Evolutionary conservation across 2,329 filamentous ascomycete genomes (phyloP).

Genomic region (Paecilomyces dactylethromorphus): DNA sequence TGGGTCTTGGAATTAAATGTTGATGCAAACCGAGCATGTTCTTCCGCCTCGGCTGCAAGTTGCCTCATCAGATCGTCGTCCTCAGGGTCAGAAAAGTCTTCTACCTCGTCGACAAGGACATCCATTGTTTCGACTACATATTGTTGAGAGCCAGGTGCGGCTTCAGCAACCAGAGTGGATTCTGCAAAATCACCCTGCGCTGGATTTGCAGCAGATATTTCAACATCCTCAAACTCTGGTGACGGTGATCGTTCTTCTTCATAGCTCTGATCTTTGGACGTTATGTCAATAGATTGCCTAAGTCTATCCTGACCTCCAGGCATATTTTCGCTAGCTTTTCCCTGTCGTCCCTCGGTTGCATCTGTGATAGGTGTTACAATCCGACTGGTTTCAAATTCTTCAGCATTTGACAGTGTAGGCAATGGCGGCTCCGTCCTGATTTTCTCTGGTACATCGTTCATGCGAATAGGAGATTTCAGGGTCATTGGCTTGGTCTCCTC

Average conservation of each 20-base stretch:
- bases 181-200: constrained; percentile 9
- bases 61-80: constrained; percentile 84
- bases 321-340: not conserved
- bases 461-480: not conserved
- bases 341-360: not conserved
- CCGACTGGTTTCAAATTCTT: not conserved
- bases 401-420: not conserved
- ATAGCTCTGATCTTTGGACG: not conserved
- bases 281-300: not conserved
- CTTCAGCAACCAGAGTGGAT: constrained; percentile 12
- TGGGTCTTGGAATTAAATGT: constrained; percentile 71
- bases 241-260: constrained; percentile 33
- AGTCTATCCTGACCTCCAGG: not conserved
- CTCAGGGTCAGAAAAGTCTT: constrained; percentile 76
- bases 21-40: constrained; percentile 87
- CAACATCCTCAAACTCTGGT: constrained; percentile 48
- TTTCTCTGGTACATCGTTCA: not conserved
- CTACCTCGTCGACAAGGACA: constrained; percentile 38
- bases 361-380: not conserved
- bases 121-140: constrained; percentile 14
- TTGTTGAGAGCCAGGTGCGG: constrained; percentile 13
- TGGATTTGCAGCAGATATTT: constrained; percentile 23
- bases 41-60: constrained; percentile 83
- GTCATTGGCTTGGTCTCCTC: not conserved
- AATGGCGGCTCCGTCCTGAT: not conserved